Evolutionary conservation across 148 eudicot species (phyloP), one percentile per base, ranked within the genome.

Genomic region (Silene latifolia): DNA sequence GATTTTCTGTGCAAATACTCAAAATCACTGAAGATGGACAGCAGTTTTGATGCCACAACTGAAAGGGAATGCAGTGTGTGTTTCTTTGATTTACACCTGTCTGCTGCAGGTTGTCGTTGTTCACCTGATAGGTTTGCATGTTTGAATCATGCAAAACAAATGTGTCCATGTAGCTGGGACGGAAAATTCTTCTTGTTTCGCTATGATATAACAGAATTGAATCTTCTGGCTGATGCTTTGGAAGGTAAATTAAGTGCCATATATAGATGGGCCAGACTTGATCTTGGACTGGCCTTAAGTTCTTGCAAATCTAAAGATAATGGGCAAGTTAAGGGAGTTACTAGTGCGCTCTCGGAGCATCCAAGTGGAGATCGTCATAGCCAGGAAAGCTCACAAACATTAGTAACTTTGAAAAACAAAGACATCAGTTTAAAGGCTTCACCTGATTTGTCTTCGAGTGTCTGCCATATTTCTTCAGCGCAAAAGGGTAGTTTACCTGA

Each of bases 41-140:
- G 81, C 57, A 84, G 76, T 77, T 96, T 96, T 80, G 99, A 96
- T 79, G 87, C 95, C 21, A 80, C 88, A 27, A 83, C 74, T 79
- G 99, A 96, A 80, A 96, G 94, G 85, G 99, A 96, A 86, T 96
- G 99, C 84, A 79, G 88, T 81, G 83, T 96, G 13, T 96, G 99
- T 77, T 80, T 84, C 66, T 96, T 92, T 74, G 99, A 96, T 85
- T 80, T 96, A 79, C 98, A 96, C 82, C 78, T 96, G 58, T 96
- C 96, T 69, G 99, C 99, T 10, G 91, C 91, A 11, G 98, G 93
- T 70, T 96, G 99, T 82, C 84, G 80, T 63, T 96, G 99, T 83
- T 92, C 97, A 32, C 95, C 95, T 18, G 89, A 90, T 79, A 92
- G 84, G 79, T 92, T 85, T 77, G 87, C 97, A 24, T 96, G 99